Conservation (phyloP, 31 red algal species). For the Pterothamnion heteromorphum region DNA sequence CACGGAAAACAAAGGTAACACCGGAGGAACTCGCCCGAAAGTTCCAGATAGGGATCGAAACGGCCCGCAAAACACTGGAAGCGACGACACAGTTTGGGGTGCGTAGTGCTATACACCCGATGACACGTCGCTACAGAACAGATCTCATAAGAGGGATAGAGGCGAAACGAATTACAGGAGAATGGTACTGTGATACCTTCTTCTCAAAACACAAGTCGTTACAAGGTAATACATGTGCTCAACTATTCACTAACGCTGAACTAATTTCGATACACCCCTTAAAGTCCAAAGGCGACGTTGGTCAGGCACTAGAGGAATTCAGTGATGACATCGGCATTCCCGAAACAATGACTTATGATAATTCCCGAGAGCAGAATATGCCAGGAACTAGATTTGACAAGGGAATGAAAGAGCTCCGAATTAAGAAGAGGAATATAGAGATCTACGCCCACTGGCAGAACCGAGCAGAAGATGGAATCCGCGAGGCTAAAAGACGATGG, state of each 20-base stretch:
- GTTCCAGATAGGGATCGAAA: background rate
- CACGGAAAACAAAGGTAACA: too few species aligned
- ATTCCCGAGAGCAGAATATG: background rate
- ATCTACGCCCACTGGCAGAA: background rate
- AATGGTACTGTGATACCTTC: background rate
- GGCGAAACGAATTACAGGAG: background rate
- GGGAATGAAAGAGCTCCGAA: background rate
- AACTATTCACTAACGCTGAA: background rate
- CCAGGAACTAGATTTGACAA: background rate
- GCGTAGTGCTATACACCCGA: background rate
- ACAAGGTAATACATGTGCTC: background rate
- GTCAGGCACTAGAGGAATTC: background rate
- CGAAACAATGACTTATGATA: background rate
- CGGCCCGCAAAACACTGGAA: background rate
- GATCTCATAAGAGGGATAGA: background rate
- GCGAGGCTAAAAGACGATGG: background rate
- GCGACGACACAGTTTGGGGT: background rate
- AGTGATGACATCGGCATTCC: background rate
- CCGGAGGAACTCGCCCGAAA: background rate
- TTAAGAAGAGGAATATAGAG: background rate
- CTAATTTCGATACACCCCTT: background rate
- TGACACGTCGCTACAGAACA: background rate
- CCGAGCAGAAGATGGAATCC: background rate
- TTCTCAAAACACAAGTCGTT: background rate
- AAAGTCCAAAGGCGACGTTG: background rate